Evolutionary conservation across 2,329 filamentous ascomycete species (phyloP), one percentile per base, ranked within the genome.

Genomic region (Exutisphaerella laricina): DNA sequence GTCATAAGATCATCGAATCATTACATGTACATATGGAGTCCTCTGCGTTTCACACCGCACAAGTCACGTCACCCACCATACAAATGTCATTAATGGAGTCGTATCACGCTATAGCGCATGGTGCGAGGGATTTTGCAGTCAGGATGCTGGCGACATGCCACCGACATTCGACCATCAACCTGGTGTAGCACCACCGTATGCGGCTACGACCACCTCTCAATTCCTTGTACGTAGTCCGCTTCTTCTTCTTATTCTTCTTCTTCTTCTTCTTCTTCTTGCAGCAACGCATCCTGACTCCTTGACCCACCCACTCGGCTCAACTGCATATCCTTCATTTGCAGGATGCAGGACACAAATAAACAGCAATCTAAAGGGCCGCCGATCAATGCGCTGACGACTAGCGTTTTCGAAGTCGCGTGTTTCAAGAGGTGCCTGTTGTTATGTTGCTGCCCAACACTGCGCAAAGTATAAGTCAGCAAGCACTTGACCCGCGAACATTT

Each of bases 381-480:
- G n/a, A n/a, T n/a, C n/a, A n/a, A n/a, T n/a, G n/a, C n/a, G n/a
- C n/a, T n/a, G n/a, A n/a, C n/a, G n/a, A n/a, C n/a, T n/a, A n/a
- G n/a, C 13, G 23, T 20, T n/a, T n/a, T 32, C n/a, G 14, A 41
- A 12, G 32, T 48, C 41, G 41, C 41, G 34, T 45, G 41, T 38
- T n/a, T n/a, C n/a, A 45, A 44, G 37, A 21, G 38, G 8, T 13
- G 12, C 29, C 8, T 16, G 7, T 37, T 41, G 25, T 28, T 17
- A 32, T 44, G 17, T 48, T 48, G 45, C 25, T 37, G 45, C 45
- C 40, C 45, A 43, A 48, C 31, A n/a, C n/a, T n/a, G n/a, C n/a
- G n/a, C n/a, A n/a, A n/a, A n/a, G n/a, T n/a, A n/a, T n/a, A n/a
- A n/a, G n/a, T n/a, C n/a, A n/a, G n/a, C n/a, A n/a, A n/a, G n/a